Base-by-base conservation (phyloP, 495 filamentous ascomycete genomes). In the Gamarada debralockiae region DNA sequence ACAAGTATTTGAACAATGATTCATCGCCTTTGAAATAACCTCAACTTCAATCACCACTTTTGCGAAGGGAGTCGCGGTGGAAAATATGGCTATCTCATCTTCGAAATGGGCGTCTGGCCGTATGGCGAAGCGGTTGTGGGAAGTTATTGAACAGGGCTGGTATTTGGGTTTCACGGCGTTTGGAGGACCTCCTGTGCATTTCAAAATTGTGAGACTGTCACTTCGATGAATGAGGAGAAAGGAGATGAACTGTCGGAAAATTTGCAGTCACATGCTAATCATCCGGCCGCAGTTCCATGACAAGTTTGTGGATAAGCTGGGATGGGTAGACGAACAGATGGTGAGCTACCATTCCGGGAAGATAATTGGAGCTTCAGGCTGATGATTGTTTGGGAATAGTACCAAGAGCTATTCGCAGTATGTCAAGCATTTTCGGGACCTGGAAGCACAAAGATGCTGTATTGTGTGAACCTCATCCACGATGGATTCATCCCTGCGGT, bases 401-500 rank as follows among this genome's bases (percentile, higher is more conserved):
- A 87, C 67, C 85, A 91, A 68, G 88, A 95, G 60, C 76, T 92
- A 14, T 95, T 92, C 65, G 85, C 85, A 17, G 70, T 95, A 55
- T 86, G 80, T 41, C 89, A 92, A 65, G 82, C 83, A 13, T 77
- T 92, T 17, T 82, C 85, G 0, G 89, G 89, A 0, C 89, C 89
- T 0, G 89, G 64, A 1, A 86, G 81, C 62, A 91, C 87, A 15
- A 92, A 92, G 67, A 89, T 92, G 83, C 61, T 81, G 0, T 92
- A 87, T 57, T 87, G 83, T 56, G 81, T 92, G 24, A 81, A 84
- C 24, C 60, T 86, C 34, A 74, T 91, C 9, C 81, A 82, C 47
- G 75, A 73, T 25, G 89, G 87, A 0, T 71, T 86, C 24, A 51
- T 79, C 7, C 73, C 80, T 0, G 89, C 83, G 0, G 17, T 89